A percentile compares a stretch with the other conserved stretches of the same genome.
These are phyloP conservation scores for Rhizopogon vulgaris DNA, from an alignment of 768 basidiomycete genomes.

Conservation along the genomic window DNA sequence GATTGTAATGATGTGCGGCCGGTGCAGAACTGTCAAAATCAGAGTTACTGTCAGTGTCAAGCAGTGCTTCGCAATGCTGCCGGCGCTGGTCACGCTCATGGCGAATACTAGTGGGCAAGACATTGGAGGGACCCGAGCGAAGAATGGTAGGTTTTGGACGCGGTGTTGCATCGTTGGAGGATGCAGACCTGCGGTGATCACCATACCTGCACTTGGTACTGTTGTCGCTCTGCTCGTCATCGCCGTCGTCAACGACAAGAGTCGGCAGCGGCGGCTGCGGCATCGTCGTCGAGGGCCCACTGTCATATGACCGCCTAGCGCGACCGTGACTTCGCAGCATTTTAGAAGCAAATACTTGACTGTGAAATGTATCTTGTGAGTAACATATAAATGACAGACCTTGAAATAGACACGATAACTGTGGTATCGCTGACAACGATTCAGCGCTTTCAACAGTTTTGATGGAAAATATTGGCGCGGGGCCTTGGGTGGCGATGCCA, in stretches of 20 bases:
- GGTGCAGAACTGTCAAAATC: slow-evolving; percentile 9
- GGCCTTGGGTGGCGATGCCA: too few relatives aligned
- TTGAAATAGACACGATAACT: neutral
- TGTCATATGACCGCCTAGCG: slow-evolving; percentile 15
- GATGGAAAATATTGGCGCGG: too few relatives aligned
- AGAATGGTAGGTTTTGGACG: slow-evolving; percentile 33
- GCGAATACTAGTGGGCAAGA: slow-evolving; percentile 12
- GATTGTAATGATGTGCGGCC: slow-evolving; percentile 6
- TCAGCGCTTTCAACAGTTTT: too few relatives aligned
- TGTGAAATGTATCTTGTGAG: neutral
- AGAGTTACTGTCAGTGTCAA: slow-evolving; percentile 10
- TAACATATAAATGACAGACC: neutral
- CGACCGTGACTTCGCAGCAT: slow-evolving; percentile 21
- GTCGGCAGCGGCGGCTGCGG: neutral
- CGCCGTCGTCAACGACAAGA: slow-evolving; percentile 5
- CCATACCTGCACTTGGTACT: slow-evolving; percentile 6
- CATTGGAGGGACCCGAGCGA: slow-evolving; percentile 11
- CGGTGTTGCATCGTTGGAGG: slow-evolving; percentile 46
- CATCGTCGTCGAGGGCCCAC: slow-evolving; percentile 15
- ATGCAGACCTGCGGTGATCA: slow-evolving; percentile 26
- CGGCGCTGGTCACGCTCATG: slow-evolving; percentile 4
- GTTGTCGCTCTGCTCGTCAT: slow-evolving; percentile 5
- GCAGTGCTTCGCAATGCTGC: slow-evolving; percentile 2
- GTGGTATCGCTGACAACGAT: neutral
- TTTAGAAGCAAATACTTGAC: slow-evolving; percentile 3